These are phyloP conservation scores for Hygrocybe punicea DNA, from an alignment of 768 basidiomycete genomes.

Conservation along the genomic window DNA sequence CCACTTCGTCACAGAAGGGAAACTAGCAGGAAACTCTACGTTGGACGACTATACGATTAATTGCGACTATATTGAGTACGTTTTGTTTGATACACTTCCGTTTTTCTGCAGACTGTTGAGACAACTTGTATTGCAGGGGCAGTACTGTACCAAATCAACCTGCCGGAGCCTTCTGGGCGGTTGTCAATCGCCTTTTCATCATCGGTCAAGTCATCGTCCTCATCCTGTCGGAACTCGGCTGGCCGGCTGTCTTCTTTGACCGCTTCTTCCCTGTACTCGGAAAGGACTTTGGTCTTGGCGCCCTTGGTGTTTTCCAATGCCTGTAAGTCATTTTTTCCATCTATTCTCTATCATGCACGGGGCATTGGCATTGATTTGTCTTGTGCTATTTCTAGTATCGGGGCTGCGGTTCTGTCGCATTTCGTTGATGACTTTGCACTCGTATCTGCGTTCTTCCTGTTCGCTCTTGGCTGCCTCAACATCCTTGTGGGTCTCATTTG, in stretches of 20 bases:
- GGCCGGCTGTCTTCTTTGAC: conserved; percentile 77
- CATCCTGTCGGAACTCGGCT: conserved; percentile 71
- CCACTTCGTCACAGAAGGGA: conserved; percentile 45
- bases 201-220: conserved; percentile 76
- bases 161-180: conserved; percentile 89
- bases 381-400: conserved; percentile 42
- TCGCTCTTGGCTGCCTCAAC: conserved; percentile 79
- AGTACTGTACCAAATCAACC: conserved; percentile 92
- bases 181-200: conserved; percentile 82
- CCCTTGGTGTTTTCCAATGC: conserved; percentile 84
- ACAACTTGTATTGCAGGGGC: conserved; percentile 36
- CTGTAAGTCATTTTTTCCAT: conserved; percentile 46
- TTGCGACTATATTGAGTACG: conserved; percentile 64
- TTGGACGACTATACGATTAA: conserved; percentile 33
- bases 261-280: conserved; percentile 93
- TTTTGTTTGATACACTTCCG: conserved; percentile 43
- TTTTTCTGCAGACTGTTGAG: neutral
- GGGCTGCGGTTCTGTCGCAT: conserved; percentile 70
- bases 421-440: conserved; percentile 81
- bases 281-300: conserved; percentile 76
- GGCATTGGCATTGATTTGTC: neutral
- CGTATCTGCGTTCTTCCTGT: conserved; percentile 82
- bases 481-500: conserved; percentile 79
- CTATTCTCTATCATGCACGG: no score
- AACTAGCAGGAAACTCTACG: conserved; percentile 33